Evolutionary conservation across 1,284 basidiomycete genomes (phyloP), one percentile per base, ranked within the genome.

Genomic region (Chondrostereum purpureum): DNA sequence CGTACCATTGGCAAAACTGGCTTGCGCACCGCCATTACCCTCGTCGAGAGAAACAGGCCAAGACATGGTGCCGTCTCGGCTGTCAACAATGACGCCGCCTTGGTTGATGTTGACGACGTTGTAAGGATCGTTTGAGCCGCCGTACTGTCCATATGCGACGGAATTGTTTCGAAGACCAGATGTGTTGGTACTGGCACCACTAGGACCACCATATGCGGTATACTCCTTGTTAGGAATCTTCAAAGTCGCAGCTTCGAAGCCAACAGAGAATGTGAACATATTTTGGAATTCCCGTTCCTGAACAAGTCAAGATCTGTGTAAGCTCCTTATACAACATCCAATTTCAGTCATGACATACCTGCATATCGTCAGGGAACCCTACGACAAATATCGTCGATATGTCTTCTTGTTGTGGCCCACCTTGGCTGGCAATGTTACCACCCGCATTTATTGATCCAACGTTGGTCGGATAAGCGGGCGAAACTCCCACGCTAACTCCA

Each of bases 341-440:
- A 35, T 4, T 14, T 19, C 12, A 45, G 47, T 23, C 43, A 41
- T 51, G 44, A 77, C 88, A 54, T 58, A 90, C 93, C 75, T 88
- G 85, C 89, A 99, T 98, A 61, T 99, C 95, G 53, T 99, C 96
- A 2, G 95, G 95, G 64, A 99, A 99, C 0, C 95, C 95, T 21
- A 98, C 95, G 1, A 99, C 94, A 57, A 99, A 99, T 52, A 99
- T 95, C 2, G 95, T 99, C 16, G 90, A 94, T 49, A 98, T 97
- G 56, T 97, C 93, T 61, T 97, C 93, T 48, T 85, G 80, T 18
- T 51, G 31, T 16, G 42, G 59, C 42, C 50, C 59, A 17, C 54
- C 51, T 24, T 50, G 57, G 3, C 51, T 46, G 19, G 58, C 40
- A 41, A 53, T 47, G 24, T 51, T 54, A 8, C 61, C 23, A 33